These are phyloP conservation scores for Taiozyma onychis DNA, from an alignment of 1,139 yeast species.

Conservation along the genomic window DNA sequence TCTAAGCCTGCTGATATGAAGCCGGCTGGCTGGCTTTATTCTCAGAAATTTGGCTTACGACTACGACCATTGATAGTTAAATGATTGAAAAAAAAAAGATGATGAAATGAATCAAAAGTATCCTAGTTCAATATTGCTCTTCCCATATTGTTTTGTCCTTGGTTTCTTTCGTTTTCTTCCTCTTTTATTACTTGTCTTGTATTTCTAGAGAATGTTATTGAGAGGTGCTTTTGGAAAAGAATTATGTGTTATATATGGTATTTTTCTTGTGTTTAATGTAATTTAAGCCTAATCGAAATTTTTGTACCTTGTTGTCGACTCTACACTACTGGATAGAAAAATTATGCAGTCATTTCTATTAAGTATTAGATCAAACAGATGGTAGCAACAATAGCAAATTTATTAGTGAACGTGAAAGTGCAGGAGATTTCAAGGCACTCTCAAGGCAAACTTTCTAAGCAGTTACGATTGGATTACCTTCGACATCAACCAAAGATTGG, in stretches of 20 bases:
- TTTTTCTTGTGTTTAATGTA: neutral
- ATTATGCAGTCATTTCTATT: neutral
- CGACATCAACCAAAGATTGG: slow-evolving; percentile 46
- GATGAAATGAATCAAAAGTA: neutral
- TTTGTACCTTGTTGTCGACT: neutral
- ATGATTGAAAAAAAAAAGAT: neutral
- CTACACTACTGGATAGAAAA: neutral
- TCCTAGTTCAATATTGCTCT: neutral
- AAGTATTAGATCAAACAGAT: neutral
- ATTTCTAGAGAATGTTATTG: neutral
- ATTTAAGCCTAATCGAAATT: neutral
- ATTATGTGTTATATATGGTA: neutral
- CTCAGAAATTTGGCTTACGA: neutral
- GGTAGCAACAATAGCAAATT: neutral
- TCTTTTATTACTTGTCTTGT: neutral
- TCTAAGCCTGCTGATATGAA: slow-evolving; percentile 7
- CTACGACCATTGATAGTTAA: neutral
- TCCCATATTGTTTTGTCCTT: neutral
- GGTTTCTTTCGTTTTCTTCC: neutral
- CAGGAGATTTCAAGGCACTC: neutral
- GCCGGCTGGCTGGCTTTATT: slow-evolving; percentile 14
- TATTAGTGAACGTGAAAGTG: neutral
- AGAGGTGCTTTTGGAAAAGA: neutral
- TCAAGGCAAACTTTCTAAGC: neutral
- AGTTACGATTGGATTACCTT: slow-evolving; percentile 34